Evolutionary conservation across 1,139 yeast genomes (phyloP), one percentile per base, ranked within the genome.

Genomic region (Candida sanyaensis): DNA sequence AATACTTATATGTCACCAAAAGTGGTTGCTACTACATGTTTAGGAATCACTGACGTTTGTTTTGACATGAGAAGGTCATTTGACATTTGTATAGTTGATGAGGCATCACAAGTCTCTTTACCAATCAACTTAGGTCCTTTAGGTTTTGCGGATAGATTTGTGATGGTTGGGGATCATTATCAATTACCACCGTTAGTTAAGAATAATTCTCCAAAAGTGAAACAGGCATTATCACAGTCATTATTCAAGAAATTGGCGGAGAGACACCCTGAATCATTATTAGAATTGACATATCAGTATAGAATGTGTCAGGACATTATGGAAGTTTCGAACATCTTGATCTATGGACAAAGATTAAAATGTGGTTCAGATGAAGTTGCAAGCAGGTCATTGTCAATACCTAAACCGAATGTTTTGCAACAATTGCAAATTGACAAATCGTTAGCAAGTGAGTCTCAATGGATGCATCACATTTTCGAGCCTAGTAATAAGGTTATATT

Each of bases 31-130:
- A 80, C 92, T 1, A 93, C 99, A 0, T 89, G 97, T 59, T 70
- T 93, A 40, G 93, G 96, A 0, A 79, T 90, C 28, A 78, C 74
- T 34, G 93, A 86, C 59, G 73, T 84, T 62, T 67, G 84, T 21
- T 81, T 85, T 64, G 69, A 73, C 43, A 61, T 76, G 55, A 70
- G 87, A 43, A 69, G 80, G 30, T 75, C 71, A 21, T 93, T 93
- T 65, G 99, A 93, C 61, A 92, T 88, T 62, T 95, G 98, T 61
- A 92, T 93, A 41, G 80, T 95, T 41, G 99, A 93, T 63, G 99
- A 93, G 63, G 98, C 99, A 0, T 91, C 98, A 0, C 99, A 93
- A 61, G 89, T 92, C 0, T 85, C 97, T 0, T 74, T 93, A 72
- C 99, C 99, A 0, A 78, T 89, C 4, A 88, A 96, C 57, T 65